These are phyloP conservation scores for Arxiozyma telluris DNA, from an alignment of 1,139 yeast genomes.

Conservation along the genomic window DNA sequence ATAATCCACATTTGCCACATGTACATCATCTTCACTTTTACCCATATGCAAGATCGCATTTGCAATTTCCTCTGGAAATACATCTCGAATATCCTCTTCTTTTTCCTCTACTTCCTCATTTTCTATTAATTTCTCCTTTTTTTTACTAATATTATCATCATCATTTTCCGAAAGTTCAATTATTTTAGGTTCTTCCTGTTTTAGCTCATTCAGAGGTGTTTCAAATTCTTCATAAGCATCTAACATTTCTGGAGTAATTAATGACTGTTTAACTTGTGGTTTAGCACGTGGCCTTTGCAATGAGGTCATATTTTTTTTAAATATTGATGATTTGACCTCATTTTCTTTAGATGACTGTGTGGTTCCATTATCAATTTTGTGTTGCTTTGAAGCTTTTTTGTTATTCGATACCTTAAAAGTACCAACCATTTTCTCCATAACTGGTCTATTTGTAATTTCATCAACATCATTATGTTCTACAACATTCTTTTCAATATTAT, in stretches of 20 bases:
- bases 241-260: conserved; percentile 7
- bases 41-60: conserved; percentile 9
- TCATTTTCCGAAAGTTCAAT: neutral
- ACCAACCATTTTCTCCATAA: neutral
- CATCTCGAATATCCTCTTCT: neutral
- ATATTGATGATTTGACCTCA: neutral
- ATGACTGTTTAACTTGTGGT: neutral
- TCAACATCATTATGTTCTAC: conserved; percentile 2
- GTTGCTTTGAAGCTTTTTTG: neutral
- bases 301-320: conserved; percentile 6
- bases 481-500: neutral
- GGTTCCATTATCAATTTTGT: neutral
- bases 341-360: neutral
- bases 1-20: conserved; percentile 35
- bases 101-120: neutral
- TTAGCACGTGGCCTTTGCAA: conserved; percentile 1
- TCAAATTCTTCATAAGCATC: conserved; percentile 2
- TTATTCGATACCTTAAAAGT: conserved; percentile 5
- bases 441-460: neutral
- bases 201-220: neutral
- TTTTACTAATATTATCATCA: neutral
- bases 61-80: conserved; percentile 14
- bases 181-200: conserved; percentile 2
- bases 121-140: no score
- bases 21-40: conserved; percentile 11